Evolutionary conservation across 2,329 filamentous ascomycete genomes (phyloP).

Genomic region (Calycina herbarum): DNA sequence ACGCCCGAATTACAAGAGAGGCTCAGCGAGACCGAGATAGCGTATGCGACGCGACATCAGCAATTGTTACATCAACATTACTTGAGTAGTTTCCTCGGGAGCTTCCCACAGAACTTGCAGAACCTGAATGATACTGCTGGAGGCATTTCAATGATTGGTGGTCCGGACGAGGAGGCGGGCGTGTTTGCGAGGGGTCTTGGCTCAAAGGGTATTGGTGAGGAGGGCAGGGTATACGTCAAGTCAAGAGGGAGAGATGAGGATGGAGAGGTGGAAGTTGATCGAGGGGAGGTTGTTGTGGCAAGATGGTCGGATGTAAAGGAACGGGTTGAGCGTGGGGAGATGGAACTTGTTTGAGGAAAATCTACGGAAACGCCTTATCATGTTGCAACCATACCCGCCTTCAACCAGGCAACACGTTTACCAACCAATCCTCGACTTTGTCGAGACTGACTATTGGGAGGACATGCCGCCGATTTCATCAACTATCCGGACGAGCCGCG

Average conservation of each 20-base stretch:
- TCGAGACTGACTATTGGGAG: neutral
- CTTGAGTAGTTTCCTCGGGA: constrained; percentile 75
- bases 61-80: constrained; percentile 84
- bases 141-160: constrained; percentile 89
- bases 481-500: no score
- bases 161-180: constrained; percentile 76
- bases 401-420: neutral
- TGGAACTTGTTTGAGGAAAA: constrained; percentile 40
- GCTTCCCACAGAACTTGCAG: constrained; percentile 77
- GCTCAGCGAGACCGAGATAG: constrained; percentile 75
- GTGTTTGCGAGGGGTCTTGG: constrained; percentile 79
- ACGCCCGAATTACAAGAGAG: constrained; percentile 53
- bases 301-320: constrained; percentile 33
- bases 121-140: constrained; percentile 88
- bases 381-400: neutral
- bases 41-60: constrained; percentile 84
- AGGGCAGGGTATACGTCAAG: constrained; percentile 81
- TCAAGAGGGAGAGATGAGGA: constrained; percentile 67
- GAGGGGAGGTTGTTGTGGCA: constrained; percentile 34
- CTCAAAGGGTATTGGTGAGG: constrained; percentile 55
- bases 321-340: constrained; percentile 54
- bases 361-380: neutral
- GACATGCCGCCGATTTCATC: no score
- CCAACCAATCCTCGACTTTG: neutral
- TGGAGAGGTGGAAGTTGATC: constrained; percentile 52